Evolutionary conservation across 768 basidiomycete species (phyloP), one percentile per base, ranked within the genome.

Genomic region (Lepiota venenata): DNA sequence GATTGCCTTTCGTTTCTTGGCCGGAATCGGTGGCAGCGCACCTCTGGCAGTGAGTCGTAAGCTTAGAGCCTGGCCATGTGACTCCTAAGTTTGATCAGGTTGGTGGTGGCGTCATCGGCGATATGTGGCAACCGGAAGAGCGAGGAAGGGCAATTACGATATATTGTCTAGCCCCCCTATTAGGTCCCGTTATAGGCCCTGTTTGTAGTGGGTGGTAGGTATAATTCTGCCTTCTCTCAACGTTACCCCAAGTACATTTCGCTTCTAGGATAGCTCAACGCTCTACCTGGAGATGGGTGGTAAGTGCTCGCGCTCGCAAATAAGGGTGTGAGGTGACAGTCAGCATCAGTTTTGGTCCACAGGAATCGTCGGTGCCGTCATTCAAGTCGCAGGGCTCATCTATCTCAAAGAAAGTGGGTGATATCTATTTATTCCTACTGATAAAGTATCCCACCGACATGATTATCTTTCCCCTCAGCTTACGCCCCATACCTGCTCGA

Each of bases 231-330:
- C 2, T 18, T 37, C 6, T 48, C 29, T 16, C 0, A 25, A 25
- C 25, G 25, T 25, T 5, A 25, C 25, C 25, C 14, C n/a, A 40
- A 7, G 16, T 61, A 59, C 73, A 1, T 37, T 46, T 25, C 16
- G 18, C 11, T 36, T 43, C 15, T 50, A 77, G 76, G 75, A 79
- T 90, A 27, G 80, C 82, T 0, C 71, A 87, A 39, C 71, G 69
- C 35, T 77, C 84, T 0, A 83, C 83, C 0, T 89, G 87, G 87
- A 71, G 84, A 64, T 88, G 85, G 86, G 85, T 87, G 27, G 82
- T 80, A 65, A 37, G 80, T 73, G 4, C 36, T 12, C 42, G 29
- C 22, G 10, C n/a, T 20, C 21, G 15, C n/a, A 3, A 5, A 21
- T 27, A 20, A 1, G n/a, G n/a, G 21, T 1, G 0, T 43, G 10